Evolutionary conservation across 192 early-diverging fungal genomes (phyloP).

Genomic region (Spizellomyces sp.): DNA sequence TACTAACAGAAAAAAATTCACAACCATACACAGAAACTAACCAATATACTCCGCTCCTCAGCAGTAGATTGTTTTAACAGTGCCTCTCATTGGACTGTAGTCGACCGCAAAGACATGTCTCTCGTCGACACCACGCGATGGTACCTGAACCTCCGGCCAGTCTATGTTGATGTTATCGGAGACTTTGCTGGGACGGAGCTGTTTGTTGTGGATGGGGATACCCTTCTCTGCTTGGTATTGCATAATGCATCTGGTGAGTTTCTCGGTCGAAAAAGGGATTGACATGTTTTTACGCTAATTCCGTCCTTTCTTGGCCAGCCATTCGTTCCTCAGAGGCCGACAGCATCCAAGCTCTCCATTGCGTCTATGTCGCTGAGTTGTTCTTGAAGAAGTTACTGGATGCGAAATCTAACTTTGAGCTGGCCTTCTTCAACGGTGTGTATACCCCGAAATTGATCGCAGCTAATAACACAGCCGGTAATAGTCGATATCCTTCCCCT

Average conservation of each 20-base stretch:
- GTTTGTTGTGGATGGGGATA: slow-evolving; percentile 47
- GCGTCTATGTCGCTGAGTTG: slow-evolving; percentile 31
- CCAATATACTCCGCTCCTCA: no score
- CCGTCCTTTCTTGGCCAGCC: no score
- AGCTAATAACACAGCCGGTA: background rate
- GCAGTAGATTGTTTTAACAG: no score
- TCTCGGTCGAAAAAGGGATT: no score
- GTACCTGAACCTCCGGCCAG: slow-evolving; percentile 9
- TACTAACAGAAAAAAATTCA: no score
- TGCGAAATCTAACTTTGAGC: slow-evolving; percentile 35
- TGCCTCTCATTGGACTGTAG: no score
- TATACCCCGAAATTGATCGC: background rate
- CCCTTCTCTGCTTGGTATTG: slow-evolving; percentile 12
- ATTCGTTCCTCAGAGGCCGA: no score
- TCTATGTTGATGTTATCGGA: slow-evolving; percentile 39
- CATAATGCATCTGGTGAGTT: no score
- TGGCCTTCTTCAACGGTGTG: slow-evolving; percentile 39
- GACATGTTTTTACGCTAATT: no score
- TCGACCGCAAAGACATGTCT: no score
- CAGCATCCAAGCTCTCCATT: slow-evolving; percentile 8
- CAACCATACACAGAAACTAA: no score
- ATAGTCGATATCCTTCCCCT: background rate
- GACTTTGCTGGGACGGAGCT: slow-evolving; percentile 49
- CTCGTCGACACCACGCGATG: background rate
- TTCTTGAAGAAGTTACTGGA: slow-evolving; percentile 30